Conservation (phyloP, 139 green algal species). For the Chlamydomonas sp. region DNA sequence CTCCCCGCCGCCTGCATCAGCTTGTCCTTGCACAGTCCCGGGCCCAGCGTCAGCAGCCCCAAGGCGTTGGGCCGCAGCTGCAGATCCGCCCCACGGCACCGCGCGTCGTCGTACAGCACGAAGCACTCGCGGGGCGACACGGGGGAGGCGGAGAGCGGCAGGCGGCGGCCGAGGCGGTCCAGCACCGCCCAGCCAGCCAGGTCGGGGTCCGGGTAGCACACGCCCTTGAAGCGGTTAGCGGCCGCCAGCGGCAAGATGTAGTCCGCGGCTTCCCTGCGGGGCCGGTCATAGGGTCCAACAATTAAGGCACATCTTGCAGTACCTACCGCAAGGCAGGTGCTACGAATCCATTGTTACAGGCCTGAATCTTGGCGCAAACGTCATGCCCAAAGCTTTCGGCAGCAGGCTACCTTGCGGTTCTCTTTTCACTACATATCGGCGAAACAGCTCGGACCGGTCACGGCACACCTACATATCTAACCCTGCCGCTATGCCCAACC, state of each 20-base stretch:
- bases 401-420: too few species aligned
- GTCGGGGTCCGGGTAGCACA: slow-evolving; percentile 26
- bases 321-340: too few species aligned
- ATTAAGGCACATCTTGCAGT: too few species aligned
- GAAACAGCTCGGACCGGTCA: too few species aligned
- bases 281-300: neutral
- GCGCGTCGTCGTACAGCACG: slow-evolving; percentile 59
- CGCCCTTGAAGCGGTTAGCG: slow-evolving; percentile 36
- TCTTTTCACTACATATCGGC: too few species aligned
- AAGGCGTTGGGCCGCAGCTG: slow-evolving; percentile 53
- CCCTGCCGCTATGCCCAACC: too few species aligned
- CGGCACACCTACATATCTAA: too few species aligned
- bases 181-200: slow-evolving; percentile 28
- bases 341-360: too few species aligned
- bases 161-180: slow-evolving; percentile 28
- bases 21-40: slow-evolving; percentile 62
- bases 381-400: too few species aligned
- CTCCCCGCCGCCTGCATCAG: slow-evolving; percentile 67
- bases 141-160: slow-evolving; percentile 22
- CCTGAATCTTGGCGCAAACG: too few species aligned
- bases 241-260: slow-evolving; percentile 34
- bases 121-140: slow-evolving; percentile 49
- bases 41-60: slow-evolving; percentile 67
- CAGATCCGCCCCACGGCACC: slow-evolving; percentile 47
- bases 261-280: slow-evolving; percentile 7